Conservation (phyloP, 352 stramenopile genomes). For the Phytophthora meadii region DNA sequence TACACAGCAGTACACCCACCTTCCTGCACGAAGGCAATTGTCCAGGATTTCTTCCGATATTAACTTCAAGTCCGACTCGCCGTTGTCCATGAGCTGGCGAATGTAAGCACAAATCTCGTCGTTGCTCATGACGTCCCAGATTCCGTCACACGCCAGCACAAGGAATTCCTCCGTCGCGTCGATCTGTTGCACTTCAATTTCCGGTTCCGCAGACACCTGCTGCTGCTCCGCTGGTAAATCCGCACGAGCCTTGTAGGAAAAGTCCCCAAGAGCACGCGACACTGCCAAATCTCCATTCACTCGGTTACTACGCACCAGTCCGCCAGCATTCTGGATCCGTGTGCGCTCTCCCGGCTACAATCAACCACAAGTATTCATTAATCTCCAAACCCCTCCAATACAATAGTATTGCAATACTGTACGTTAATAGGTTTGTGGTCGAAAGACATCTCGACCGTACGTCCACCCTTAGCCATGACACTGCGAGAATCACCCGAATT, state of each 20-base stretch:
- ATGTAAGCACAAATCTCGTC: conserved; percentile 90
- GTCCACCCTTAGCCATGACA: conserved; percentile 61
- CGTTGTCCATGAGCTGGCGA: conserved; percentile 72
- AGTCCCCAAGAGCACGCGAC: conserved; percentile 82
- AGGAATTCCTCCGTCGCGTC: conserved; percentile 91
- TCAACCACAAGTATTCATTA: neutral
- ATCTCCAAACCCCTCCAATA: neutral
- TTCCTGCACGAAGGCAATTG: conserved; percentile 73
- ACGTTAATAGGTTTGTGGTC: conserved; percentile 94
- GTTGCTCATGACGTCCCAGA: conserved; percentile 95
- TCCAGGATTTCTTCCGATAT: conserved; percentile 86
- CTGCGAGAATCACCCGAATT: conserved; percentile 86
- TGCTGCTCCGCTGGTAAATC: conserved; percentile 73
- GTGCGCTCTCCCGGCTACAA: conserved; percentile 62
- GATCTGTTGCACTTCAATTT: conserved; percentile 84
- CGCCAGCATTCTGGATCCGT: conserved; percentile 77
- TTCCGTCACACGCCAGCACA: conserved; percentile 92
- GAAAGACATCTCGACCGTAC: conserved; percentile 79
- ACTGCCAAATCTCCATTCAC: conserved; percentile 87
- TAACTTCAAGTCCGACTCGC: conserved; percentile 71
- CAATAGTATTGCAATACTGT: conserved; percentile 38
- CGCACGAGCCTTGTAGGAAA: conserved; percentile 77
- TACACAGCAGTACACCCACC: conserved; percentile 36
- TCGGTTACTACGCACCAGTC: conserved; percentile 76
- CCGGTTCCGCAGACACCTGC: conserved; percentile 88